Percentiles rank a stretch among this genome's conserved stretches.
Evolutionary conservation across 139 green algal species (phyloP).

Genomic region (Spirogloea muscicola): DNA sequence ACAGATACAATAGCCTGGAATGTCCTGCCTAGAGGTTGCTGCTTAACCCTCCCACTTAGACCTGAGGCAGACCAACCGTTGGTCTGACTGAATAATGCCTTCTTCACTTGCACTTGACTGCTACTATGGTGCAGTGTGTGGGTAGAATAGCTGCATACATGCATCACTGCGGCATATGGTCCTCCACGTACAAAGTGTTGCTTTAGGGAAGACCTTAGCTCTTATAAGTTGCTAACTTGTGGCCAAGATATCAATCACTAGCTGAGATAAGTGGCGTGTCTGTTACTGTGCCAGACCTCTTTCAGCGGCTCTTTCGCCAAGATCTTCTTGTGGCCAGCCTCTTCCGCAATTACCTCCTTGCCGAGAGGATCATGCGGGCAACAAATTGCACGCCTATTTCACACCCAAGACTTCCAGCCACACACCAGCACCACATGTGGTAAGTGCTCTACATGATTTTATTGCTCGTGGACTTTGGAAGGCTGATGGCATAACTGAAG

Average conservation of each 20-base stretch:
- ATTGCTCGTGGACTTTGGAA: not conserved
- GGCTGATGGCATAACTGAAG: not conserved
- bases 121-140: no score
- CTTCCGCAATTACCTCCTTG: slow-evolving; percentile 98
- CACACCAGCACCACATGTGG: slow-evolving; percentile 96
- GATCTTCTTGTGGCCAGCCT: slow-evolving; percentile 94
- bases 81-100: no score
- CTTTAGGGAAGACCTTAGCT: no score
- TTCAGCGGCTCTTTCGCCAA: slow-evolving; percentile 96
- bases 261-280: no score
- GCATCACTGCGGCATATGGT: no score
- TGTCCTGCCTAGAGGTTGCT: slow-evolving; percentile 71
- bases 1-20: slow-evolving; percentile 99
- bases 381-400: slow-evolving; percentile 76
- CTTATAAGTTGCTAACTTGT: no score
- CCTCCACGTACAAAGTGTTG: no score
- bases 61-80: no score
- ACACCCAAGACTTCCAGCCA: slow-evolving; percentile 85
- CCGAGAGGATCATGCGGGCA: slow-evolving; percentile 90
- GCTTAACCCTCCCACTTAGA: no score
- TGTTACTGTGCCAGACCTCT: slow-evolving; percentile 62
- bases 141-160: no score
- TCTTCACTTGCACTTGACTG: no score
- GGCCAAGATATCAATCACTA: no score
- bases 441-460: slow-evolving; percentile 1